Percentiles rank a stretch among this genome's conserved stretches.
These are phyloP conservation scores for Orobanche coerulescens DNA, from an alignment of 257 asterid species.

Conservation along the genomic window DNA sequence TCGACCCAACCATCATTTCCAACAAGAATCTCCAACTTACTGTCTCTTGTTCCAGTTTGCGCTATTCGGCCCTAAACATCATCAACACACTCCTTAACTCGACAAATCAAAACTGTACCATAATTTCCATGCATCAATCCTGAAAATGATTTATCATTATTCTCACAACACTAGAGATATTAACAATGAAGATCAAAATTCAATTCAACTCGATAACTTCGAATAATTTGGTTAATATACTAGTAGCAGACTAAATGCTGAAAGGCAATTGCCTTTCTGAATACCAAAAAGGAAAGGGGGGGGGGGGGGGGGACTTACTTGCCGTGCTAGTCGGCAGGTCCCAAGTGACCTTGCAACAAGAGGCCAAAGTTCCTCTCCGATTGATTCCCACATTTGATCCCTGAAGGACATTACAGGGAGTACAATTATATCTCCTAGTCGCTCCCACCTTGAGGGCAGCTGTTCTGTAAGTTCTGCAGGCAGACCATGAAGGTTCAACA, in stretches of 20 bases:
- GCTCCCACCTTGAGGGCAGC: conserved; percentile 97
- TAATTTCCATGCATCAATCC: background rate
- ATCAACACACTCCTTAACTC: conserved; percentile 18
- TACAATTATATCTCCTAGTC: conserved; percentile 75
- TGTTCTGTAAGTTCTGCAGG: conserved; percentile 58
- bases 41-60: conserved; percentile 79
- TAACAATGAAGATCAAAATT: conserved; percentile 8
- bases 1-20: conserved; percentile 93
- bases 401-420: conserved; percentile 73
- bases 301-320: conserved; percentile 65
- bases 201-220: background rate
- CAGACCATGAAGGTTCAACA: conserved; percentile 43
- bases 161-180: conserved; percentile 13
- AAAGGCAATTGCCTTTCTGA: background rate
- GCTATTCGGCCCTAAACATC: conserved; percentile 64
- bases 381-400: conserved; percentile 63
- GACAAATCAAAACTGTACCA: background rate
- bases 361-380: conserved; percentile 78
- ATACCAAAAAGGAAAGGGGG: conserved; percentile 30
- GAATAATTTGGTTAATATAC: background rate
- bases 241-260: conserved; percentile 12
- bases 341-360: conserved; percentile 72
- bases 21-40: conserved; percentile 84
- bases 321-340: conserved; percentile 76
- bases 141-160: conserved; percentile 8